Evolutionary conservation across 1,139 yeast genomes (phyloP).

Genomic region (Kodamaea sp.): DNA sequence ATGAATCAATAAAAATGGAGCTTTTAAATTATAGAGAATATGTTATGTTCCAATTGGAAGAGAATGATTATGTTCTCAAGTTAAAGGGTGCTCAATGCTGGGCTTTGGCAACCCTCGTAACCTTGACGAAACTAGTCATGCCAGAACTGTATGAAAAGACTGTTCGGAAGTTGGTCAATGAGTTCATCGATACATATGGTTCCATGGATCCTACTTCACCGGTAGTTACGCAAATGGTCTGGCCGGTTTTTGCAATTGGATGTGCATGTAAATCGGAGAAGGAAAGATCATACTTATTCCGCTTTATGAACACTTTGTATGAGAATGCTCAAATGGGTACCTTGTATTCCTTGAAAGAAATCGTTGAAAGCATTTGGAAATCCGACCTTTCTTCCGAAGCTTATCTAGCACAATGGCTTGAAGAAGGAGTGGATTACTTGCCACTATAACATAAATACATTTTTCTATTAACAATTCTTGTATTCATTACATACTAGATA

Average conservation of each 20-base stretch:
- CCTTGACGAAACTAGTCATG: conserved; percentile 35
- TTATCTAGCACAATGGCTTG: conserved; percentile 45
- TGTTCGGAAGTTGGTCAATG: conserved; percentile 35
- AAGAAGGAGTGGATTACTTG: conserved; percentile 48
- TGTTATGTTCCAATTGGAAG: conserved; percentile 28
- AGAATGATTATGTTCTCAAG: conserved; percentile 32
- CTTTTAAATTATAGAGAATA: conserved; percentile 48
- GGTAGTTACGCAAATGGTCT: conserved; percentile 57
- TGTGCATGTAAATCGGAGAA: conserved; percentile 35
- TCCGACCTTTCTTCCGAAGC: conserved; percentile 39
- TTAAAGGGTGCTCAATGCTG: conserved; percentile 56
- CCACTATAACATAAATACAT: conserved; percentile 32
- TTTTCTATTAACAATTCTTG: conserved; percentile 70
- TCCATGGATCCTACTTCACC: conserved; percentile 46
- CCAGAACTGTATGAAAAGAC: conserved; percentile 21
- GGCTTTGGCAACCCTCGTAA: conserved; percentile 47
- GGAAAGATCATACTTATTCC: conserved; percentile 28
- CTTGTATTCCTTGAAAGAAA: conserved; percentile 36
- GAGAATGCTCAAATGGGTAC: conserved; percentile 56
- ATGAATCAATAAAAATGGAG: conserved; percentile 29
- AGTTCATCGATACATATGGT: conserved; percentile 47
- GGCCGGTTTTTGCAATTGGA: conserved; percentile 56
- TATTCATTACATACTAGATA: conserved; percentile 44
- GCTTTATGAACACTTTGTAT: conserved; percentile 41
- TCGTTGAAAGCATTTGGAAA: conserved; percentile 46